Evolutionary conservation across 306 rosid genomes (phyloP).

Genomic region (Erythrophleum fordii): DNA sequence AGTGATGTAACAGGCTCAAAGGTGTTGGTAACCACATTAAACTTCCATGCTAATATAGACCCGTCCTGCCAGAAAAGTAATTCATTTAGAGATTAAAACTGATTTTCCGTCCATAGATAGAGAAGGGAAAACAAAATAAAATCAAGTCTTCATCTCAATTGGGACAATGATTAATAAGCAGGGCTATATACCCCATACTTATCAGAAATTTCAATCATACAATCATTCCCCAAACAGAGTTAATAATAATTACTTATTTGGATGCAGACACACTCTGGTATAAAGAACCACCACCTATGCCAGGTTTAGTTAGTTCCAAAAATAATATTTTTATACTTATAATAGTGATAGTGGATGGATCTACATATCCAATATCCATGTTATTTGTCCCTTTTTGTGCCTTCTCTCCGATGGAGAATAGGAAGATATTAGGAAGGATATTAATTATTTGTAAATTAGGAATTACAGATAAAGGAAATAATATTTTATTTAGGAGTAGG

Average conservation of each 20-base stretch:
- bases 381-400: not conserved
- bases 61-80: slow-evolving; percentile 71
- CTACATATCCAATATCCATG: not conserved
- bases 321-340: not conserved
- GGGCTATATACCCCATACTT: not conserved
- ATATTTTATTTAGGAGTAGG: no score
- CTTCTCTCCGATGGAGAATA: no score
- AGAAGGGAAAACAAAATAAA: not conserved
- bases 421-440: no score
- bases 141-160: not conserved
- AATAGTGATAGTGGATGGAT: not conserved
- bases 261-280: not conserved
- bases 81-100: slow-evolving; percentile 26
- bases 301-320: not conserved
- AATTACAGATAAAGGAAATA: no score
- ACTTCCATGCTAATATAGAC: slow-evolving; percentile 88
- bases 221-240: not conserved
- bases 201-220: not conserved
- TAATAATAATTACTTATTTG: not conserved
- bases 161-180: not conserved
- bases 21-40: slow-evolving; percentile 70
- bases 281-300: not conserved
- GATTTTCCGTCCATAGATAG: not conserved
- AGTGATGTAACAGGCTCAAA: slow-evolving; percentile 94
- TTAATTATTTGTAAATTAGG: no score